Evolutionary conservation across 2,329 filamentous ascomycete species (phyloP).

Genomic region (Daldinia sp.): DNA sequence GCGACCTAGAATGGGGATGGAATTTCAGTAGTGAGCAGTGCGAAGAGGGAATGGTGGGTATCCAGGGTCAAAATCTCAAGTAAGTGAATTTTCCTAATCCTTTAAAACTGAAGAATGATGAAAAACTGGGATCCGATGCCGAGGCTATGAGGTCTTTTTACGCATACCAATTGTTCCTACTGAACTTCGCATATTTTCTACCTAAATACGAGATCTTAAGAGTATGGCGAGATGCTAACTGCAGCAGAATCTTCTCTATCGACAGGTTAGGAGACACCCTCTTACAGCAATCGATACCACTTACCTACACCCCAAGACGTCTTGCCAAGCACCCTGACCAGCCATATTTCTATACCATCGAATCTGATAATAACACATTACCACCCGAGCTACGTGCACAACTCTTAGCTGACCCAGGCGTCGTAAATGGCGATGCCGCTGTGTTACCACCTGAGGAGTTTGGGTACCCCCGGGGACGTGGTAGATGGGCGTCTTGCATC

Average conservation of each 20-base stretch:
- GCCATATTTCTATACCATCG: conserved; percentile 91
- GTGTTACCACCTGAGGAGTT: conserved; percentile 82
- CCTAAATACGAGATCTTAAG: neutral
- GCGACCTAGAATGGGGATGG: conserved; percentile 90
- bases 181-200: conserved; percentile 62
- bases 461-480: conserved; percentile 82
- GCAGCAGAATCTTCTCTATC: conserved; percentile 83
- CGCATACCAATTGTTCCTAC: conserved; percentile 95
- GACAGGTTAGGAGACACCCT: conserved; percentile 87
- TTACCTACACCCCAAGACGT: conserved; percentile 89
- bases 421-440: conserved; percentile 75
- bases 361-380: conserved; percentile 91
- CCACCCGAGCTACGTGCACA: conserved; percentile 79
- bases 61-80: conserved; percentile 88
- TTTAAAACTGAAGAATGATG: conserved; percentile 63
- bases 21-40: conserved; percentile 97
- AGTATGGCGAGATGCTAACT: conserved; percentile 47
- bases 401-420: conserved; percentile 74
- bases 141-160: conserved; percentile 64
- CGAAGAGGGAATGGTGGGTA: conserved; percentile 91
- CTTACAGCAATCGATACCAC: conserved; percentile 83
- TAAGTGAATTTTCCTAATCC: conserved; percentile 56
- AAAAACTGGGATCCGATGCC: conserved; percentile 67
- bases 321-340: conserved; percentile 88
- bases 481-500: conserved; percentile 96